Conservation (phyloP, 148 eudicot species). For the Vaccinium darrowii region DNA sequence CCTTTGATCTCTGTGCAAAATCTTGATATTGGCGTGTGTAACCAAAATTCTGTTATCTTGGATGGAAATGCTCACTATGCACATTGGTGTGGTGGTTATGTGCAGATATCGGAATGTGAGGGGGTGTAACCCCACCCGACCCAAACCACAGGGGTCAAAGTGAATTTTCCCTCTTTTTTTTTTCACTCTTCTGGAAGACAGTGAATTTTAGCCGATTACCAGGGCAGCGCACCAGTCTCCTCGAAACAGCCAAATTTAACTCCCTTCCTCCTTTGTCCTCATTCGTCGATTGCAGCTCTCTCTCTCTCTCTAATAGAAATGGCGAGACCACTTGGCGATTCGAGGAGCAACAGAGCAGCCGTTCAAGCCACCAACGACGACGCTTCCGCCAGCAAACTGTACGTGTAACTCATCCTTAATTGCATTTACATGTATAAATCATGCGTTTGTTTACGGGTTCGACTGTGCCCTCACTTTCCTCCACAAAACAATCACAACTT, state of each 20-base stretch:
- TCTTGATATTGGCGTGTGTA: too few species aligned
- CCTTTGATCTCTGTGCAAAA: too few species aligned
- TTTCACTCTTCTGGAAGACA: too few species aligned
- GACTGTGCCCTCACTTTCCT: background rate
- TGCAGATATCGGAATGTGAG: too few species aligned
- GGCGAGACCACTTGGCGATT: constrained; percentile 47
- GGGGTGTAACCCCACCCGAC: too few species aligned
- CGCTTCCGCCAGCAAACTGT: constrained; percentile 96
- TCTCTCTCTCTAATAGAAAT: constrained; percentile 19
- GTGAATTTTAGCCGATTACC: background rate
- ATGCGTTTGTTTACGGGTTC: background rate
- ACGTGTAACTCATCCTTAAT: background rate
- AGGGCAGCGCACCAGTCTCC: background rate
- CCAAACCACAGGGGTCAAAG: too few species aligned
- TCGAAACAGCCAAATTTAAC: background rate
- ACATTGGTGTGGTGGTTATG: too few species aligned
- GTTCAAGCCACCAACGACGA: constrained; percentile 99
- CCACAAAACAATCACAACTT: background rate
- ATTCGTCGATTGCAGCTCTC: background rate
- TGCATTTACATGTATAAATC: background rate
- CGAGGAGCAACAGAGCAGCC: constrained; percentile 73
- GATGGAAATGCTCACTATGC: too few species aligned
- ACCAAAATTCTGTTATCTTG: too few species aligned
- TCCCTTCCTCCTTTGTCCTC: background rate
- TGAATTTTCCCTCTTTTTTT: too few species aligned